A percentile compares a stretch with the other conserved stretches of the same genome.
phyloP scores from a whole-genome alignment of 805 yeast genomes.

The Cyberlindnera galapagoensis region DNA sequence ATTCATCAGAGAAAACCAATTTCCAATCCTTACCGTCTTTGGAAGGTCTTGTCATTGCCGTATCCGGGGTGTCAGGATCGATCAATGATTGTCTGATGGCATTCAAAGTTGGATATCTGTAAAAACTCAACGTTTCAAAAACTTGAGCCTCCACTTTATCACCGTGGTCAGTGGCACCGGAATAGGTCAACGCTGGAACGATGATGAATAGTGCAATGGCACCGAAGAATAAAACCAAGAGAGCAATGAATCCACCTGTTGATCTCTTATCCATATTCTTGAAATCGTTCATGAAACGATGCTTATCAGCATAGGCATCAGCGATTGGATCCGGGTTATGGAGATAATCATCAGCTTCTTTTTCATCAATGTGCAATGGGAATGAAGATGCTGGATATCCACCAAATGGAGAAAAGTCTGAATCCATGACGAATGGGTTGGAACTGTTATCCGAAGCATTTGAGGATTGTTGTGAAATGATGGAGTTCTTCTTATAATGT shows the following conservation, averaged over 20 bases:
- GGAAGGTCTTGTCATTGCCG: slow-evolving; percentile 43
- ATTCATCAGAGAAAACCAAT: slow-evolving; percentile 86
- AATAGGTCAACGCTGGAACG: slow-evolving; percentile 76
- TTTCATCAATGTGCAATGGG: slow-evolving; percentile 86
- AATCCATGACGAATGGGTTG: slow-evolving; percentile 42
- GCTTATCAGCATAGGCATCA: slow-evolving; percentile 79
- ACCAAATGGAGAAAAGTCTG: slow-evolving; percentile 87
- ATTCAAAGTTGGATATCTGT: slow-evolving; percentile 43
- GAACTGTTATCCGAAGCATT: slow-evolving; percentile 22
- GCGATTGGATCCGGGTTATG: slow-evolving; percentile 95
- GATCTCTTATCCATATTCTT: slow-evolving; percentile 62
- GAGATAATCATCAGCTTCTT: slow-evolving; percentile 89
- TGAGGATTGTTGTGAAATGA: slow-evolving; percentile 12
- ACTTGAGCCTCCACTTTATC: slow-evolving; percentile 13
- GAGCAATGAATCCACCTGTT: slow-evolving; percentile 53
- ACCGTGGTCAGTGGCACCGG: slow-evolving; percentile 49
- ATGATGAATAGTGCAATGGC: slow-evolving; percentile 66
- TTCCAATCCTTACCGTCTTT: slow-evolving; percentile 62
- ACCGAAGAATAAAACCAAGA: slow-evolving; percentile 52
- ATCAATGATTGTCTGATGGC: slow-evolving; percentile 46
- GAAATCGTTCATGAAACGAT: slow-evolving; percentile 57
- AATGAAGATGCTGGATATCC: slow-evolving; percentile 93
- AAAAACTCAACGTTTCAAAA: slow-evolving; percentile 38
- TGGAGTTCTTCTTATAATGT: slow-evolving; percentile 14
- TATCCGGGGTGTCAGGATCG: slow-evolving; percentile 57